Base-by-base conservation (phyloP, 2,329 filamentous ascomycete genomes). In the Cladophialophora immunda region DNA sequence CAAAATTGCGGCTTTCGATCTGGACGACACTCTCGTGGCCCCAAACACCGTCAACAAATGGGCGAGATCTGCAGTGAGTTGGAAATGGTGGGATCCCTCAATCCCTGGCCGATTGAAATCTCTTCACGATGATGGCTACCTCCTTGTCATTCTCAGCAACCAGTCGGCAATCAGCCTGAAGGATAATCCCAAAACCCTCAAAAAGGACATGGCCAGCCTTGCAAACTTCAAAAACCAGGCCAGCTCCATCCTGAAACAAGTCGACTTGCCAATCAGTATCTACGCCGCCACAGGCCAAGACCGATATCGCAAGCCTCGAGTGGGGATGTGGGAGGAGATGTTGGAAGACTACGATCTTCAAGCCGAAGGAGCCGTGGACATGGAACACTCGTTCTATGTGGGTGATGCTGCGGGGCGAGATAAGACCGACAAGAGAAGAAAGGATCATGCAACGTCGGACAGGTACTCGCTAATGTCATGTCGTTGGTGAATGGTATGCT, bases 201-300 rank as follows among this genome's bases (percentile, higher is more conserved):
- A 91, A 72, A 81, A 80, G 32, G 85, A 89, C 73, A 88, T 88
- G 66, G 89, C 89, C 65, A 89, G 91, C 69, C 82, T 95, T 2
- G 78, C 82, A 5, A 89, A 89, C n/a, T 97, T 97, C 82, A 98
- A 97, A 77, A 83, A 88, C 62, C 97, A 96, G 75, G 88, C 90
- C 68, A 83, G 83, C 25, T 85, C 88, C 2, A 85, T 97, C 1
- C 82, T 97, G 69, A 84, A 80, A 56, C 85, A 89, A 59, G 85
- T 97, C 32, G 88, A 93, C 73, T 79, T 98, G 8, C 93, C 94
- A 0, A 84, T 92, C 13, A 89, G 86, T 2, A 77, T 98, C 25
- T 97, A 97, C 78, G 95, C 94, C 7, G 94, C 95, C 2, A 97
- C 94, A 0, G 88, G 82, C 47, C 90, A 90, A 65, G 94, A 98